Percentiles rank a stretch among this genome's conserved stretches.
phyloP scores from a whole-genome alignment of 352 stramenopile species.

The Blastocystis sp. region DNA sequence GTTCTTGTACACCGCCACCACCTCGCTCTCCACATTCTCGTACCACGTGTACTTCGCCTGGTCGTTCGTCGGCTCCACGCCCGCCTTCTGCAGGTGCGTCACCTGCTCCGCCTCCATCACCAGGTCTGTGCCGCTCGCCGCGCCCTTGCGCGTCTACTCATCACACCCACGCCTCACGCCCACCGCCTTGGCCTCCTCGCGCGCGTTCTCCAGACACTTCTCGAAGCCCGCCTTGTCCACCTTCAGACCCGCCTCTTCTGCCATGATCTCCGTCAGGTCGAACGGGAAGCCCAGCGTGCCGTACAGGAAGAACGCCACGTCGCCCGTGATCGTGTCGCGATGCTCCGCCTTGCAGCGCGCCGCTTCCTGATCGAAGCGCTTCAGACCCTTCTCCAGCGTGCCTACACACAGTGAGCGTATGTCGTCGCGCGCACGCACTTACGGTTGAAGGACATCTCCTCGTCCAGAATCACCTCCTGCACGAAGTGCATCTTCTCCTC shows the following conservation, averaged over 20 bases:
- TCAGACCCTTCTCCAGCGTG: conserved; percentile 82
- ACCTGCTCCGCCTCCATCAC: conserved; percentile 92
- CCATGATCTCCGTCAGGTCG: conserved; percentile 93
- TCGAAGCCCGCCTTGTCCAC: conserved; percentile 86
- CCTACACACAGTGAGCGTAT: conserved; percentile 67
- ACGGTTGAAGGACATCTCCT: conserved; percentile 90
- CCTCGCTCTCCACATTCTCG: conserved; percentile 74
- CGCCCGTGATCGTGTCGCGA: conserved; percentile 76
- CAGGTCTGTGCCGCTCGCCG: conserved; percentile 76
- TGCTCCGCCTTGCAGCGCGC: conserved; percentile 75
- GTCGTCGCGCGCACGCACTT: neutral
- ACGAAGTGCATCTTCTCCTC: conserved; percentile 82
- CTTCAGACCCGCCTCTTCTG: conserved; percentile 78
- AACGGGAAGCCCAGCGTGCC: conserved; percentile 97
- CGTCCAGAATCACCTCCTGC: conserved; percentile 90
- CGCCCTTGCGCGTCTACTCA: conserved; percentile 69
- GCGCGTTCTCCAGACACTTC: conserved; percentile 77
- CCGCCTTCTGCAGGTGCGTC: conserved; percentile 79
- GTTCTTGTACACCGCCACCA: conserved; percentile 86
- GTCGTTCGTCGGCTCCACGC: conserved; percentile 86
- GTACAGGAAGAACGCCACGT: conserved; percentile 96
- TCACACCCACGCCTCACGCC: conserved; percentile 73
- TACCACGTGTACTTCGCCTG: conserved; percentile 85
- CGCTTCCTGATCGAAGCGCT: conserved; percentile 81
- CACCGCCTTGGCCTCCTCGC: conserved; percentile 85